Evolutionary conservation across 2,329 filamentous ascomycete species (phyloP).

Genomic region (Chaetomium sp.): DNA sequence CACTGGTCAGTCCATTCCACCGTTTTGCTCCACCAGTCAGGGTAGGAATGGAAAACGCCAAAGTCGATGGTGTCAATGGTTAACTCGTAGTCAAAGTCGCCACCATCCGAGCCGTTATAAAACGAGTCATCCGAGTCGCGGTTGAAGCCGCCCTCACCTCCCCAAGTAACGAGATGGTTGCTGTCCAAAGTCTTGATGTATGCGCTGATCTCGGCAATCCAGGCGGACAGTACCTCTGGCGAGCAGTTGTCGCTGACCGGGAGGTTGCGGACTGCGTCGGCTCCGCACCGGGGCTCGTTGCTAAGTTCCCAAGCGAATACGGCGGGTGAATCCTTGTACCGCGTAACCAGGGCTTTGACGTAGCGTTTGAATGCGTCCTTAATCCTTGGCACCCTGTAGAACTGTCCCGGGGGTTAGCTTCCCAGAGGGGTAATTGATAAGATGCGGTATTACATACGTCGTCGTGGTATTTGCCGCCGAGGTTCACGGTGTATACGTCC

Average conservation of each 20-base stretch:
- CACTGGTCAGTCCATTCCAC: slow-evolving; percentile 47
- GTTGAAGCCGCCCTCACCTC: slow-evolving; percentile 54
- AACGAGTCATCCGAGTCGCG: slow-evolving; percentile 35
- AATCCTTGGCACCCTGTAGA: slow-evolving; percentile 44
- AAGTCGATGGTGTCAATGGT: slow-evolving; percentile 45
- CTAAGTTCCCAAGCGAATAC: slow-evolving; percentile 63
- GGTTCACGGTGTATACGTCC: slow-evolving; percentile 52
- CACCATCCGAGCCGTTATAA: slow-evolving; percentile 44
- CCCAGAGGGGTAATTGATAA: not conserved
- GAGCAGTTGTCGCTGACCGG: slow-evolving; percentile 35
- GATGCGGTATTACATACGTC: slow-evolving; percentile 30
- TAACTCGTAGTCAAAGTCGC: slow-evolving; percentile 48
- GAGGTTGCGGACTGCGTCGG: slow-evolving; percentile 39
- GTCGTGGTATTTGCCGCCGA: slow-evolving; percentile 45
- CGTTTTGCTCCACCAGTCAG: slow-evolving; percentile 49
- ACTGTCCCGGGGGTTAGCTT: slow-evolving; percentile 27
- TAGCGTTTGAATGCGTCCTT: slow-evolving; percentile 51
- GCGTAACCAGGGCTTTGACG: slow-evolving; percentile 50
- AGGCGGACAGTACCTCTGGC: slow-evolving; percentile 37
- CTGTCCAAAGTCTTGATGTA: slow-evolving; percentile 47
- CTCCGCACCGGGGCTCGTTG: slow-evolving; percentile 53
- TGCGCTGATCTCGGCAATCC: slow-evolving; percentile 48
- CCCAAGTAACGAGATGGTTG: slow-evolving; percentile 48
- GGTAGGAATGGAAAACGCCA: slow-evolving; percentile 49
- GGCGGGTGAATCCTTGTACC: slow-evolving; percentile 52